phyloP scores from a whole-genome alignment of 805 yeast species.

The Candida berthetii region DNA sequence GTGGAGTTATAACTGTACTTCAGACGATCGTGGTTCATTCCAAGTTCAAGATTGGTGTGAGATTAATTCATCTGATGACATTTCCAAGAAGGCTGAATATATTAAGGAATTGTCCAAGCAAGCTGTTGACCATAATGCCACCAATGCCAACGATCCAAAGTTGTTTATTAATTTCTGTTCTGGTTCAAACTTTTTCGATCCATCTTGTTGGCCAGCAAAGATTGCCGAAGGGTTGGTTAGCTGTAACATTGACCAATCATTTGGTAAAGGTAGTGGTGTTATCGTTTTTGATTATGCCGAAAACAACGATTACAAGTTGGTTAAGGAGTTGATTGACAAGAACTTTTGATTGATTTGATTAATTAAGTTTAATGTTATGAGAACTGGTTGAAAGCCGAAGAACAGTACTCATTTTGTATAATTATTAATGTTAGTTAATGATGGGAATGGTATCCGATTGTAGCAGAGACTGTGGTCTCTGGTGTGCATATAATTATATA shows the following conservation, averaged over 20 bases:
- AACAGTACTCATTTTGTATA: too few relatives aligned
- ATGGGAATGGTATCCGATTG: too few relatives aligned
- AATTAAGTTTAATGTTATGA: too few relatives aligned
- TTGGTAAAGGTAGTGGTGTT: constrained; percentile 54
- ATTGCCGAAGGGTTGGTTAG: constrained; percentile 47
- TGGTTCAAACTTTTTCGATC: constrained; percentile 67
- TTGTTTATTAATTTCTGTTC: constrained; percentile 68
- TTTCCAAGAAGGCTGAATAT: constrained; percentile 48
- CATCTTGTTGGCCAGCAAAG: constrained; percentile 67
- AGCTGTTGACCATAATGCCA: constrained; percentile 43
- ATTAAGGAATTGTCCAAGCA: constrained; percentile 48
- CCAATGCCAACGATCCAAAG: constrained; percentile 40
- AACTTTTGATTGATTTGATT: constrained; percentile 29
- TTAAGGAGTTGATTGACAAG: constrained; percentile 42
- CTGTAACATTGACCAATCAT: constrained; percentile 38
- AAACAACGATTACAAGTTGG: constrained; percentile 51
- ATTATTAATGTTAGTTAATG: too few relatives aligned
- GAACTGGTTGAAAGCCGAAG: too few relatives aligned
- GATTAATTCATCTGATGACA: constrained; percentile 43
- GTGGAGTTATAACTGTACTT: constrained; percentile 62
- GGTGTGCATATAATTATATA: too few relatives aligned
- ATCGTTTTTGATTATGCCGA: constrained; percentile 67
- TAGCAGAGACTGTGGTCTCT: too few relatives aligned
- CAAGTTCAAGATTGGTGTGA: constrained; percentile 76
- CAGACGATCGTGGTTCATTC: constrained; percentile 56